Base-by-base conservation (phyloP, 2,329 filamentous ascomycete genomes). In the Venturia nashicola region DNA sequence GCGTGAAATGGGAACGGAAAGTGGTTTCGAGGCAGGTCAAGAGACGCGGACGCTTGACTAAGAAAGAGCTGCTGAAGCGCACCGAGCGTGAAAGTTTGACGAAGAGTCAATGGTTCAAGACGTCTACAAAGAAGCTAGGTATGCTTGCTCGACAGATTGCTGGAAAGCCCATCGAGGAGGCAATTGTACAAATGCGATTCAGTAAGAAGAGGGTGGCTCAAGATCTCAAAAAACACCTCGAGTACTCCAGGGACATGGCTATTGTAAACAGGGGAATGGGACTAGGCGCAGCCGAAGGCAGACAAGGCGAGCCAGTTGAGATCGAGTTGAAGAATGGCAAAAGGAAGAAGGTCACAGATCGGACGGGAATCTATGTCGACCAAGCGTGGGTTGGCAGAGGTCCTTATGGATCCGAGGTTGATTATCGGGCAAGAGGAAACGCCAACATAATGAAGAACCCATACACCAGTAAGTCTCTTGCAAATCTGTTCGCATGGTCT, bases 81-180 rank as follows among this genome's bases (percentile, higher is more conserved):
- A 84, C 82, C 8, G 85, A 88, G 72, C 77, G 85, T 48, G 77
- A 84, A 69, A 78, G 79, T 62, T 69, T 82, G 34, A 78, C 77
- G 73, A 86, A 86, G 75, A 91, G 86, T 67, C 82, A 87, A 59
- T 83, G 84, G 68, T 83, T 97, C 72, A 87, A 91, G 70, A 97
- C 94, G 2, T 91, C 86, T 60, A 80, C 90, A 67, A 99, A 99
- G 85, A 99, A 99, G 79, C 82, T 99, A 64, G 86, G 88, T 62
- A 87, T 89, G 70, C 78, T 99, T 61, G 87, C 93, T 32, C 85
- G 88, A 64, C 94, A 97, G 78, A 94, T 99, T 71, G 83, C 86
- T 2, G 94, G 94, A 68, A 97, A 97, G 83, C 87, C 87, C n/a
- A 81, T 99, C 66, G 91, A 95, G 65, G 92, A 99, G 43, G 94